Conservation (phyloP, 2,329 filamentous ascomycete species). For the Cladosporium phlei region DNA sequence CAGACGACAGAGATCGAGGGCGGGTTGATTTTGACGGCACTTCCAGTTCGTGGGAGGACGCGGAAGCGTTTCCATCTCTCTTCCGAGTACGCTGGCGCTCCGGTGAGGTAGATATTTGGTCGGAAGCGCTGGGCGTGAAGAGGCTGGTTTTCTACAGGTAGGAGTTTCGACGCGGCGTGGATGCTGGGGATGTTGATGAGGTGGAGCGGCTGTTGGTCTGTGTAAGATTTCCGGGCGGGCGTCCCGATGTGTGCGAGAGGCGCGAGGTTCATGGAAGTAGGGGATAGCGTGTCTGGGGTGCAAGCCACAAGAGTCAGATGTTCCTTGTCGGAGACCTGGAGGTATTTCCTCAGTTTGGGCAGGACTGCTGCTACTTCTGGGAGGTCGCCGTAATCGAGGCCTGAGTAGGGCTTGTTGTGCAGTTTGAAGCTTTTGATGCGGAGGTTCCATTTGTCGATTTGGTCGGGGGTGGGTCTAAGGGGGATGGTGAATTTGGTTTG, state of each 20-base stretch:
- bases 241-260: not conserved
- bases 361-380: not conserved
- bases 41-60: not conserved
- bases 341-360: not conserved
- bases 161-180: not conserved
- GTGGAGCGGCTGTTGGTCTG: constrained; percentile 2
- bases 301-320: constrained; percentile 64
- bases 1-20: constrained; percentile 5
- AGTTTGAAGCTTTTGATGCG: not conserved
- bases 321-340: constrained; percentile 74
- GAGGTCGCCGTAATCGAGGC: not conserved
- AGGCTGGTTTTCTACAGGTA: not conserved
- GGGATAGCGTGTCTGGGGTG: not conserved
- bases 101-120: constrained; percentile 1
- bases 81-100: not conserved
- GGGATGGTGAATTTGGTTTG: not conserved
- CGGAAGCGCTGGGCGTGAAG: constrained; percentile 2
- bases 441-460: not conserved
- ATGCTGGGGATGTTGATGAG: constrained; percentile 4
- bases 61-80: constrained; percentile 1
- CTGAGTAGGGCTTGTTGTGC: not conserved
- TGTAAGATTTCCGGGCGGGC: not conserved
- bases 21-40: not conserved
- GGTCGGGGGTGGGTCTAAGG: not conserved
- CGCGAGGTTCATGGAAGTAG: not conserved